Base-by-base conservation (phyloP, 495 filamentous ascomycete genomes). In the Podospora anserina region DNA sequence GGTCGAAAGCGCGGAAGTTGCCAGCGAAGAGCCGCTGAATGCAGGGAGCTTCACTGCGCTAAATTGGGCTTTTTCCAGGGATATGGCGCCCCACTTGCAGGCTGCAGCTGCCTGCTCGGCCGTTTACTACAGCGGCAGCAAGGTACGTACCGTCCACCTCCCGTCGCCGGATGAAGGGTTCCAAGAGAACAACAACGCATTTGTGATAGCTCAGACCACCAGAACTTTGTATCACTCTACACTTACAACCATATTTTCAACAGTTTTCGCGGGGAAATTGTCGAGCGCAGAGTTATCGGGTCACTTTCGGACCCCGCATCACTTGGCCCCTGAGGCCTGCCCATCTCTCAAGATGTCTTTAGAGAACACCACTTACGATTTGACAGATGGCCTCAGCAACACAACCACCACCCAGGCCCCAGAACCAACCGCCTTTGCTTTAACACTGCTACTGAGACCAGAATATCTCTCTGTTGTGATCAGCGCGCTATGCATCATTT, bases 371-470 rank as follows among this genome's bases (percentile, higher is more conserved):
- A 66, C 68, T 4, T 30, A 55, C 54, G 62, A 63, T n/a, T 30
- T 64, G 27, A 58, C 67, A 3, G 13, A 27, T 65, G 28, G 49
- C 60, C 5, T 44, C 58, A 32, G 66, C 44, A 63, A 64, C 9
- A 49, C 66, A 11, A 59, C 23, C 19, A 32, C 67, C 28, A 58
- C 63, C 23, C 23, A 18, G 18, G 19, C 26, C 26, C 15, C 63
- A 16, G 5, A 57, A 2, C 64, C 67, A 6, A 32, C 57, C 2
- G 5, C 62, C 7, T 70, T 74, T 16, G 58, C 68, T 16, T 69
- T 70, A 11, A 34, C 28, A 30, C 72, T 68, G 63, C 90, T 97
- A 64, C 61, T 75, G 86, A 44, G 92, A 26, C 70, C 68, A 44
- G 74, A 78, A 7, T 73, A 79, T 16, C 73, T 83, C 23, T 19